A percentile compares a stretch with the other conserved stretches of the same genome.
These are phyloP conservation scores for Metrosideros polymorpha DNA, from an alignment of 441 rosid species.

Conservation along the genomic window DNA sequence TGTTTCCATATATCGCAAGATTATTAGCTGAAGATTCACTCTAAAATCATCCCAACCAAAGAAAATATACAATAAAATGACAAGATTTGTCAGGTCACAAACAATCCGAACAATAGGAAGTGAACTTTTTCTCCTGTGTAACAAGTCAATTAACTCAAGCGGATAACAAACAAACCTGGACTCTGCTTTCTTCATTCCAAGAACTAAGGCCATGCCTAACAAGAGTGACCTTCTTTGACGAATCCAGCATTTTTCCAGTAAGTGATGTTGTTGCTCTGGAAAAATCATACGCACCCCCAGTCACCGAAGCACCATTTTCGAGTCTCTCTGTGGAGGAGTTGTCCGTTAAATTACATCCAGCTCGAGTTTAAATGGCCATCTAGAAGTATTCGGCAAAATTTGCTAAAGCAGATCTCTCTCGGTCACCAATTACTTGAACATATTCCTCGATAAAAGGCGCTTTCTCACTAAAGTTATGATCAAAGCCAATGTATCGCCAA, in stretches of 20 bases:
- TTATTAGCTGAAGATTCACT: not conserved
- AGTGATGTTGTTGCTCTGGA: constrained; percentile 40
- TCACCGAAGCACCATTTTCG: constrained; percentile 20
- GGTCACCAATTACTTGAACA: not conserved
- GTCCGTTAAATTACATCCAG: not conserved
- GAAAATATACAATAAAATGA: not conserved
- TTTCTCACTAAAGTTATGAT: not conserved
- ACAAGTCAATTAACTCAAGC: not conserved
- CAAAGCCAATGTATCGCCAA: not conserved
- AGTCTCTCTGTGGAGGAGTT: constrained; percentile 17
- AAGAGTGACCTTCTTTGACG: constrained; percentile 39
- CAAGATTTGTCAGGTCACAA: not conserved
- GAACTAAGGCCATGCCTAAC: constrained; percentile 66
- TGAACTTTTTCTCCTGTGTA: not conserved
- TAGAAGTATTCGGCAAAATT: not conserved
- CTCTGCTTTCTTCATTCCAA: constrained; percentile 51
- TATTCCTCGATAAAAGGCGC: not conserved
- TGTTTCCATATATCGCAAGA: not conserved
- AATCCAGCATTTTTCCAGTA: constrained; percentile 18
- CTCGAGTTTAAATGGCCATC: not conserved
- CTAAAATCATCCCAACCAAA: not conserved
- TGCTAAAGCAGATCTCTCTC: not conserved
- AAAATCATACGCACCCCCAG: constrained; percentile 51
- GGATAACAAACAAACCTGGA: constrained; percentile 36
- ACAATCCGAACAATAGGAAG: not conserved